Evolutionary conservation across 139 green algal genomes (phyloP), one percentile per base, ranked within the genome.

Genomic region (Micractinium sp.): DNA sequence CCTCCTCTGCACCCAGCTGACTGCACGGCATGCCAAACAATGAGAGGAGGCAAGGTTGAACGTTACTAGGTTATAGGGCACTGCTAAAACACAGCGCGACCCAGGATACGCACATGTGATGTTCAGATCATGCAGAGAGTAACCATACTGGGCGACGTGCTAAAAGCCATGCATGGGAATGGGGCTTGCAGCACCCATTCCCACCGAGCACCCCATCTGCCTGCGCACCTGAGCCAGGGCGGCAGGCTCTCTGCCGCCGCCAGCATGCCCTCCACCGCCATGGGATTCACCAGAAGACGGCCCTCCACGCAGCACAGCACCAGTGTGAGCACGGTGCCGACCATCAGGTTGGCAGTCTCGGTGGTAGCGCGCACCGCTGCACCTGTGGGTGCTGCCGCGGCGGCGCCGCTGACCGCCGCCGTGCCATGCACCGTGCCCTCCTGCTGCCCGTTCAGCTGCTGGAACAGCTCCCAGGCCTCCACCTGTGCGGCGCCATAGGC

Each of bases 291-390:
- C 47, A 89, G 13, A 69, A 79, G 27, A 33, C 33, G 15, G 23
- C 73, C 88, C 53, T 91, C 88, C 60, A 87, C 82, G 33, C 84
- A 91, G 82, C 88, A 85, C 41, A 91, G 82, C 82, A 87, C 81
- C 73, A 91, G 39, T 31, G 82, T 89, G 27, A 91, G 80, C 39
- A 71, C 73, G 20, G 88, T 53, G 53, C 88, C 88, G 22, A 91
- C 82, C 25, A 56, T 41, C 14, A 91, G n/a, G 82, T 78, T 91
- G 73, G 56, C 88, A 53, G 81, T 31, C 18, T 91, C 83, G 27
- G 80, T 22, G 27, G 78, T 22, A 12, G 69, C 75, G 19, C 80
- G 18, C 15, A 56, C 23, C 9, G 67, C 3, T 82, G 74, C n/a
- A n/a, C n/a, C 41, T 73, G 31, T 36, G 23, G 14, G 73, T 29